These are phyloP conservation scores for Solanum paucissectum DNA, from an alignment of 257 asterid genomes.

Conservation along the genomic window DNA sequence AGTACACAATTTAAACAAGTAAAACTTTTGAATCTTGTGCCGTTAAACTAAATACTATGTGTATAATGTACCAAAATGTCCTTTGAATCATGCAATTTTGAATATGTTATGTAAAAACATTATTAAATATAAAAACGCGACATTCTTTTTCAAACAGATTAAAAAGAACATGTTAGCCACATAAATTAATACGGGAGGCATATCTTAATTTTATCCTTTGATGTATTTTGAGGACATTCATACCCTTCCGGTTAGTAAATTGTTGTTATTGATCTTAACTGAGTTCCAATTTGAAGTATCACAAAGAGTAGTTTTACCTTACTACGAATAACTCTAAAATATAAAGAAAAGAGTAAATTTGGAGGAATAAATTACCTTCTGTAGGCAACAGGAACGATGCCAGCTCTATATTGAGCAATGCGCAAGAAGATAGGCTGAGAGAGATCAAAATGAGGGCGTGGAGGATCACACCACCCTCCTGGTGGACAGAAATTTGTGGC, in stretches of 20 bases:
- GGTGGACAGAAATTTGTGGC: conserved; percentile 98
- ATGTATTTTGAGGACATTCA: background rate
- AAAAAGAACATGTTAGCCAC: background rate
- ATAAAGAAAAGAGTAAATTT: background rate
- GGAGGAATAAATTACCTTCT: conserved; percentile 33
- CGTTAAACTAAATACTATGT: background rate
- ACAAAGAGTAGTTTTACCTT: background rate
- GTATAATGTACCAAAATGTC: background rate
- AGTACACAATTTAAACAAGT: background rate
- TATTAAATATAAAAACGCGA: background rate
- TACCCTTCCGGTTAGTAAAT: background rate
- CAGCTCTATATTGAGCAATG: conserved; percentile 74
- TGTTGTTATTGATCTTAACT: background rate
- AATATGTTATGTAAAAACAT: background rate
- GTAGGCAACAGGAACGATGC: conserved; percentile 74
- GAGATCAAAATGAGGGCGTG: conserved; percentile 87
- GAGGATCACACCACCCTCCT: conserved; percentile 91
- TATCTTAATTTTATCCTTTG: background rate
- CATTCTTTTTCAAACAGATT: background rate
- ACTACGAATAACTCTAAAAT: background rate
- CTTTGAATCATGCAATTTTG: background rate
- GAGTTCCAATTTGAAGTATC: background rate
- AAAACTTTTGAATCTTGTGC: background rate
- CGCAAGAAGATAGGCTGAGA: conserved; percentile 62
- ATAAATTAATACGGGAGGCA: background rate